Evolutionary conservation across 306 rosid species (phyloP).

Genomic region (Ziziphus jujuba): DNA sequence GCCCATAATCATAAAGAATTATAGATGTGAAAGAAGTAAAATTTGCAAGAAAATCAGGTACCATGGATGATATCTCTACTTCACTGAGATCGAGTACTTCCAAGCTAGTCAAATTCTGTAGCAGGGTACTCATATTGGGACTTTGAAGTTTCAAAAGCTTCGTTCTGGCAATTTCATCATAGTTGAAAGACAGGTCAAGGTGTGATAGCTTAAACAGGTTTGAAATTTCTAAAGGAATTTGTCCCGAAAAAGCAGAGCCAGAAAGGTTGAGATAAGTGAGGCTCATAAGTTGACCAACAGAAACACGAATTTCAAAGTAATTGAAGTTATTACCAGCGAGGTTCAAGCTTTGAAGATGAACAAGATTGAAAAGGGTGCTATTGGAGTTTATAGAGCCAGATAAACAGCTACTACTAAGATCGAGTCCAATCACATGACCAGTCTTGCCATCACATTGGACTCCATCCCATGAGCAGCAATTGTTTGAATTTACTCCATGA

Average conservation of each 20-base stretch:
- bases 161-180: too few relatives aligned
- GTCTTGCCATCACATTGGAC: too few relatives aligned
- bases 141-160: too few relatives aligned
- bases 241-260: background rate
- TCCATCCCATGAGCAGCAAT: too few relatives aligned
- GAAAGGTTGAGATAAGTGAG: background rate
- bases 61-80: too few relatives aligned
- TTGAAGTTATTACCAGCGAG: constrained; percentile 8
- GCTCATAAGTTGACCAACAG: background rate
- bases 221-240: background rate
- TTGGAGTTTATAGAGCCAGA: constrained; percentile 5
- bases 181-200: too few relatives aligned
- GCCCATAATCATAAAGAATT: background rate
- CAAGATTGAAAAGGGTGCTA: constrained; percentile 5
- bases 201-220: too few relatives aligned
- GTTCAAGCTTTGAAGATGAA: background rate
- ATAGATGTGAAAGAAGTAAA: background rate
- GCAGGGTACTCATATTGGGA: too few relatives aligned
- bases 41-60: background rate
- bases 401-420: constrained; percentile 2
- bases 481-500: too few relatives aligned
- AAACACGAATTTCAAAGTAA: background rate
- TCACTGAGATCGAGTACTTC: too few relatives aligned
- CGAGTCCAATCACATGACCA: background rate
- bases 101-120: too few relatives aligned